Evolutionary conservation across 2,329 filamentous ascomycete genomes (phyloP).

Genomic region (Tolypocladium tundrense): DNA sequence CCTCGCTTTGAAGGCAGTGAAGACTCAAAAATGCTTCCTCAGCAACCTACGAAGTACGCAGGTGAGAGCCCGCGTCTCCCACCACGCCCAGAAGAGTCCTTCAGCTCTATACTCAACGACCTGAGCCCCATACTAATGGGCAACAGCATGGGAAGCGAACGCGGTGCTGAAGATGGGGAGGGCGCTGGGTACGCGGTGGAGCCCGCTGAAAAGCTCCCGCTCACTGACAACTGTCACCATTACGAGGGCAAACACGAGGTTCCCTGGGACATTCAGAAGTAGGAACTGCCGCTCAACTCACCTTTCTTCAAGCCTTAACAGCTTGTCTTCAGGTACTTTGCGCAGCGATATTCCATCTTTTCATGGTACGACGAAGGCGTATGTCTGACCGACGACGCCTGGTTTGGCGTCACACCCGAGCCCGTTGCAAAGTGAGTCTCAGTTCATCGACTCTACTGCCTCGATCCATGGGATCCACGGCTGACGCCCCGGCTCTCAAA

Average conservation of each 20-base stretch:
- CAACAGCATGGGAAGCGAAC: conserved; percentile 7
- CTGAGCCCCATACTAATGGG: background rate
- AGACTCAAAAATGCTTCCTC: background rate
- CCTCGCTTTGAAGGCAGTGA: background rate
- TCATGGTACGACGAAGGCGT: conserved; percentile 79
- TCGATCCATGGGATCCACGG: background rate
- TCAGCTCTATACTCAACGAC: background rate
- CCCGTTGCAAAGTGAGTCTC: conserved; percentile 64
- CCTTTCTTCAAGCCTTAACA: background rate
- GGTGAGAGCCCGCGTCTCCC: background rate
- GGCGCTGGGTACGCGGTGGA: conserved; percentile 21
- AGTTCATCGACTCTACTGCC: background rate
- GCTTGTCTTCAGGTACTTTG: conserved; percentile 61
- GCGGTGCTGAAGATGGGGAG: conserved; percentile 5
- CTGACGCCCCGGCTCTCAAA: background rate
- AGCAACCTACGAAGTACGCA: background rate
- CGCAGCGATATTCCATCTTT: conserved; percentile 81
- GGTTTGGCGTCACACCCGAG: conserved; percentile 96
- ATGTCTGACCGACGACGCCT: conserved; percentile 84
- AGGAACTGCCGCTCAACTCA: conserved; percentile 12
- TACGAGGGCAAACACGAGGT: conserved; percentile 63
- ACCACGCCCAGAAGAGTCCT: background rate
- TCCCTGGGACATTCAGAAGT: conserved; percentile 80
- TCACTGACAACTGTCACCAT: conserved; percentile 61
- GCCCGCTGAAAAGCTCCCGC: conserved; percentile 33